These are phyloP conservation scores for Wickerhamomyces alni DNA, from an alignment of 805 yeast genomes.

Conservation along the genomic window DNA sequence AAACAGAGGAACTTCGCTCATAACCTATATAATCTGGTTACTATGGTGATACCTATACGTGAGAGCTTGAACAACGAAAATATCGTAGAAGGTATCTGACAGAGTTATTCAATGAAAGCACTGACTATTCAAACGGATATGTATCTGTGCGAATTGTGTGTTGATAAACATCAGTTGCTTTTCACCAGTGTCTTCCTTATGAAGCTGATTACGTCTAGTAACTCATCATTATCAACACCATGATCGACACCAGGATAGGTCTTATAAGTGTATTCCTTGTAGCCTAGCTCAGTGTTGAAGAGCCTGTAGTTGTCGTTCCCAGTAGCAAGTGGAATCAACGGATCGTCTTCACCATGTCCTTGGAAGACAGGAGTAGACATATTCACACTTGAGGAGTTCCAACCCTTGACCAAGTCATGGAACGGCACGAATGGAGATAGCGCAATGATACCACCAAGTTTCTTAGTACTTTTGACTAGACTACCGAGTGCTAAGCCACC, in stretches of 20 bases:
- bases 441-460: constrained; percentile 69
- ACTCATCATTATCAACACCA: constrained; percentile 57
- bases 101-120: no score
- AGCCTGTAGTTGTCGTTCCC: constrained; percentile 38
- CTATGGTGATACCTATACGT: no score
- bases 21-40: no score
- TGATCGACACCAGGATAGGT: constrained; percentile 61
- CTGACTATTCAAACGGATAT: no score
- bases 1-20: no score
- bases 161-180: no score
- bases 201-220: constrained; percentile 45
- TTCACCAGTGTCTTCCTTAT: constrained; percentile 22
- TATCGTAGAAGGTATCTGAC: no score
- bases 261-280: constrained; percentile 38
- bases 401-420: constrained; percentile 1
- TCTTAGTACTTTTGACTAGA: constrained; percentile 42
- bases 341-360: constrained; percentile 78
- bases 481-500: constrained; percentile 66
- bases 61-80: no score
- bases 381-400: constrained; percentile 32
- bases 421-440: constrained; percentile 62
- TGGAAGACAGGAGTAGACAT: constrained; percentile 65
- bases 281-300: constrained; percentile 37
- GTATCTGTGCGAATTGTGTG: no score
- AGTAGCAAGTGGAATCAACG: constrained; percentile 39